Evolutionary conservation across 2,329 filamentous ascomycete species (phyloP), one percentile per base, ranked within the genome.

Genomic region (Trichocomaceae sp.): DNA sequence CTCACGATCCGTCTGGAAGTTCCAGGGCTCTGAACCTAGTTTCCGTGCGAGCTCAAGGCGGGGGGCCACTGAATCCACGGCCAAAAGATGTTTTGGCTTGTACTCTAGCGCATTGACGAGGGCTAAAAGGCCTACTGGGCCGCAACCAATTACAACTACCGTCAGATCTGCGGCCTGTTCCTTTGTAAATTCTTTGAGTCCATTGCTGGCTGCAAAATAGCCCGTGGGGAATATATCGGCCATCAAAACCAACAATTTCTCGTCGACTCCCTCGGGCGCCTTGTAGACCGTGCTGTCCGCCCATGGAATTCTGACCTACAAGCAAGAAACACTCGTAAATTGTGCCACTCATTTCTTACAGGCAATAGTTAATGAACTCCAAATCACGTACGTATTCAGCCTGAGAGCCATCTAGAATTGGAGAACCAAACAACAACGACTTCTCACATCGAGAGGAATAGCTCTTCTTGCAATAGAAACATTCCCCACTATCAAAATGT

Each of bases 221-320:
- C 91, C 74, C 0, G 85, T 89, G 1, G 90, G 90, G 71, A 93
- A 95, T 63, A 96, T 95, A 66, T 96, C 90, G 15, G 88, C 90
- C 90, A 96, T 95, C 23, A 96, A 79, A 6, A 95, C 83, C 48
- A 95, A 77, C 35, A 83, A 83, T 60, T 87, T 81, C 61, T 92
- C 85, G 19, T 85, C 82, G 56, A 95, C 86, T 8, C 79, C 82
- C 1, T 81, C 71, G 0, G 87, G 86, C 0, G 89, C 85, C 64
- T 85, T 86, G 65, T 90, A 80, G n/a, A 86, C 82, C 0, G 89
- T 95, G 35, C 83, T 83, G 64, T 95, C 90, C 10, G 90, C 90
- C 53, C 86, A 75, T 0, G 91, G 91, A 13, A 95, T 81, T 33
- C 89, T 84, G 50, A 91, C 50, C 54, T 56, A 15, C 13, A 7